Evolutionary conservation across 2,329 filamentous ascomycete species (phyloP).

Genomic region (Neofusicoccum umdonicola): DNA sequence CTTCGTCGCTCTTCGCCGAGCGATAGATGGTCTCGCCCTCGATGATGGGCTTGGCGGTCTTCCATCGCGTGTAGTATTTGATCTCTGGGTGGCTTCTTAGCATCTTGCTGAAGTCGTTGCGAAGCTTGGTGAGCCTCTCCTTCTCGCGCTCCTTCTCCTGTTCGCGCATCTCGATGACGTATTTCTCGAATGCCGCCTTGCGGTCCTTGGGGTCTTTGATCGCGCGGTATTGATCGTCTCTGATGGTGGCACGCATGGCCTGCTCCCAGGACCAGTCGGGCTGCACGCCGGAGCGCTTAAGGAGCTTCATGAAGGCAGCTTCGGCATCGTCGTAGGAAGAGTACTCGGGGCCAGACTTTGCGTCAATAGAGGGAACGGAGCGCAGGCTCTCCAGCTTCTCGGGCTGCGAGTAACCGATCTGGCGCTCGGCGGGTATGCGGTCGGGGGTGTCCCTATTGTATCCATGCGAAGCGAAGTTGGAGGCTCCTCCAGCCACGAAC

Average conservation of each 20-base stretch:
- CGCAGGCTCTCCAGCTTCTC: constrained; percentile 14
- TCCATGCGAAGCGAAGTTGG: constrained; percentile 37
- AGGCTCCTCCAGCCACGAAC: constrained; percentile 60
- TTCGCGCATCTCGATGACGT: constrained; percentile 80
- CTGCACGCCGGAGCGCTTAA: constrained; percentile 81
- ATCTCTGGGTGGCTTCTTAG: constrained; percentile 95
- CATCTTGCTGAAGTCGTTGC: constrained; percentile 93
- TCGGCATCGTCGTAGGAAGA: constrained; percentile 79
- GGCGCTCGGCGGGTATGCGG: constrained; percentile 46
- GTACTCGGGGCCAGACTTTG: constrained; percentile 53
- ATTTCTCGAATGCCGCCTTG: constrained; percentile 90
- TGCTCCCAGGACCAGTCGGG: constrained; percentile 93
- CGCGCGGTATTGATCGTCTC: constrained; percentile 87
- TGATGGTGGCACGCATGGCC: constrained; percentile 78
- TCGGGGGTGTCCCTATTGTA: constrained; percentile 30
- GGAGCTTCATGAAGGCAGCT: constrained; percentile 85
- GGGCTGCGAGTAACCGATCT: constrained; percentile 41
- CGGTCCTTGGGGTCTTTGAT: constrained; percentile 91
- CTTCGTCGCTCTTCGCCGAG: constrained; percentile 81
- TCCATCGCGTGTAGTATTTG: constrained; percentile 95
- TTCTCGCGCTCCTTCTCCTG: constrained; percentile 95
- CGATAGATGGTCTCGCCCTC: constrained; percentile 95
- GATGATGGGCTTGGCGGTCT: constrained; percentile 89
- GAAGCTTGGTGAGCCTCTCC: constrained; percentile 86
- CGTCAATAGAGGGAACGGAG: constrained; percentile 35